Conservation (phyloP, 169 alveolate species). For the Cyclospora cayetanensis region DNA sequence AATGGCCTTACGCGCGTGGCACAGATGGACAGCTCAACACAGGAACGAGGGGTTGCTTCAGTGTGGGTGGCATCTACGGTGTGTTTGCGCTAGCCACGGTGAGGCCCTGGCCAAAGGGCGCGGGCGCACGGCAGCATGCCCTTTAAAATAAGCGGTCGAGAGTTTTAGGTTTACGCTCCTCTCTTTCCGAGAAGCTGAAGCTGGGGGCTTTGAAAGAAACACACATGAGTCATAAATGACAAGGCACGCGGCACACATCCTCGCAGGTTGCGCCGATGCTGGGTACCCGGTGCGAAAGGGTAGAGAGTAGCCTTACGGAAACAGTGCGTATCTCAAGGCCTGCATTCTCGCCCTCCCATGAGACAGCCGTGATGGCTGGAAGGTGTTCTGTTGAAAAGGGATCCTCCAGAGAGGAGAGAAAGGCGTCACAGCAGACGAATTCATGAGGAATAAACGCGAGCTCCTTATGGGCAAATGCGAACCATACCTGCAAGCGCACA, state of each 20-base stretch:
- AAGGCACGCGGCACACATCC: too few relatives aligned
- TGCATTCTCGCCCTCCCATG: not conserved
- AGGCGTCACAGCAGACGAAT: not conserved
- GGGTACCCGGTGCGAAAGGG: too few relatives aligned
- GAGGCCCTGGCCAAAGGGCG: not conserved
- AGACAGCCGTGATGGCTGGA: not conserved
- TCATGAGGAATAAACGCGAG: not conserved
- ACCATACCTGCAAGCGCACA: not conserved
- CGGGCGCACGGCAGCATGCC: too few relatives aligned
- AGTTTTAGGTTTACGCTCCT: too few relatives aligned
- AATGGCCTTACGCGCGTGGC: not conserved
- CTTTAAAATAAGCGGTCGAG: too few relatives aligned
- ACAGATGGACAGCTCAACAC: not conserved
- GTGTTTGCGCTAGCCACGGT: not conserved
- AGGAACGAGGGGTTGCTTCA: too few relatives aligned
- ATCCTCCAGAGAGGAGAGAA: not conserved
- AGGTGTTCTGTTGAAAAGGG: not conserved
- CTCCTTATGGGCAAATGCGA: not conserved
- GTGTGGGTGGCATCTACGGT: too few relatives aligned
- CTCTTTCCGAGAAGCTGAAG: too few relatives aligned
- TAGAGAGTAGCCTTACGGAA: slow-evolving; percentile 27
- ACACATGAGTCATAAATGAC: too few relatives aligned
- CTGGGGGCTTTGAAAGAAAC: too few relatives aligned
- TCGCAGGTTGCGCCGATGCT: too few relatives aligned
- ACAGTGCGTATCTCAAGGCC: not conserved